phyloP scores from a whole-genome alignment of 164 flowering plant species.

The Santalum album region DNA sequence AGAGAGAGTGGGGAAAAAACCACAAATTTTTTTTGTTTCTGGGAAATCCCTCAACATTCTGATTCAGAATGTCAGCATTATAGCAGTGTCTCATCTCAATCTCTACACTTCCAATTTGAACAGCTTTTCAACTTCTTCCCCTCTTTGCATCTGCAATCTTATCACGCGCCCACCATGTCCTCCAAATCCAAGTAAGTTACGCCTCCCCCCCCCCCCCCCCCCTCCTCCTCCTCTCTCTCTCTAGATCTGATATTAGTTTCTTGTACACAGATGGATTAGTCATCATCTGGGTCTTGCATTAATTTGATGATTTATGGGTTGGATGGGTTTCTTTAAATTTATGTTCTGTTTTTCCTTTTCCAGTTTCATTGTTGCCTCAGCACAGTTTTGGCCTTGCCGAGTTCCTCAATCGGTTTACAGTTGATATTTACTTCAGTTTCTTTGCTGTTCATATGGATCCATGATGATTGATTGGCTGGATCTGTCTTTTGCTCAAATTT shows the following conservation, averaged over 20 bases:
- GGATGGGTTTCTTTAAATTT: constrained; percentile 4
- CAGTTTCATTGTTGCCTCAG: not conserved
- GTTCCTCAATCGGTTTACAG: no score
- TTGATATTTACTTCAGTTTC: not conserved
- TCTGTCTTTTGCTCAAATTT: no score
- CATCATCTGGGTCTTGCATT: constrained; percentile 2
- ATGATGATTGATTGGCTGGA: no score
- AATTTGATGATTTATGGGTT: not conserved
- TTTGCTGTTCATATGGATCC: not conserved
- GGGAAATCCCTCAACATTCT: not conserved
- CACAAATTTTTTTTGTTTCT: not conserved
- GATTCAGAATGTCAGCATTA: constrained; percentile 25
- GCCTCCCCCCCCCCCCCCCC: not conserved
- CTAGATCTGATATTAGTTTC: not conserved
- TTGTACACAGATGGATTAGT: not conserved
- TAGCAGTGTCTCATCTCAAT: constrained; percentile 8
- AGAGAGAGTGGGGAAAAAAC: not conserved
- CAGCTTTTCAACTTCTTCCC: not conserved
- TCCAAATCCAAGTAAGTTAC: constrained; percentile 58
- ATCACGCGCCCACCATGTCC: constrained; percentile 28
- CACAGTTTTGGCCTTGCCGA: no score
- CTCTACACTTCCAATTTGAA: not conserved
- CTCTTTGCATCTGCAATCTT: not conserved
- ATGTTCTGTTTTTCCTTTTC: not conserved
- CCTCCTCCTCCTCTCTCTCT: not conserved